phyloP scores from a whole-genome alignment of 78 protist species.

The Dictyostelium citrinum region DNA sequence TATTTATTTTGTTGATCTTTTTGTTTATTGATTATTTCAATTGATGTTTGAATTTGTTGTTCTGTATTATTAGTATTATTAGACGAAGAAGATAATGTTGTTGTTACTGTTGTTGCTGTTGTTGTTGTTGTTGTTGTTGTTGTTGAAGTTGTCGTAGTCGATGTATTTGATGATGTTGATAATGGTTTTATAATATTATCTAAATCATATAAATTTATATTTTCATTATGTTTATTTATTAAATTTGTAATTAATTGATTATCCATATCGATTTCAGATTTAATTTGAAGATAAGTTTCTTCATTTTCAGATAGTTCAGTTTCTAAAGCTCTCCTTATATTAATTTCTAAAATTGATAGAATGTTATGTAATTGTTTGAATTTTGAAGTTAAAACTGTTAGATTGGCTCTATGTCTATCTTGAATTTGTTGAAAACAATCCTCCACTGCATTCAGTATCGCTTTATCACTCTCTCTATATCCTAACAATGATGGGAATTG shows the following conservation, averaged over 20 bases:
- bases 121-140: neutral
- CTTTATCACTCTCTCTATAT: neutral
- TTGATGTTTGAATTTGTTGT: neutral
- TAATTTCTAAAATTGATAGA: neutral
- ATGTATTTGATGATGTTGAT: neutral
- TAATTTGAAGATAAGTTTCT: neutral
- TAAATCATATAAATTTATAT: neutral
- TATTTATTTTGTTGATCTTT: neutral
- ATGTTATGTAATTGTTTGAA: neutral
- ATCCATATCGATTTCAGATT: neutral
- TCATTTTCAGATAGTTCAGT: neutral
- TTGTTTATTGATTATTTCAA: neutral
- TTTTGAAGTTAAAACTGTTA: neutral
- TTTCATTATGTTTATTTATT: neutral
- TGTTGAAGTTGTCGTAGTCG: neutral
- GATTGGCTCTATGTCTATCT: neutral
- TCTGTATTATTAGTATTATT: neutral
- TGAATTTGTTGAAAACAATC: neutral
- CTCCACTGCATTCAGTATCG: neutral
- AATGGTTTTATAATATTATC: neutral
- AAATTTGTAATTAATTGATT: neutral
- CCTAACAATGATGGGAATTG: neutral
- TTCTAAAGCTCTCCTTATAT: neutral
- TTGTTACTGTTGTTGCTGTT: neutral
- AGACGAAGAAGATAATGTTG: neutral